Evolutionary conservation across 2,329 filamentous ascomycete genomes (phyloP), one percentile per base, ranked within the genome.

Genomic region (Dothideomycetes sp.): DNA sequence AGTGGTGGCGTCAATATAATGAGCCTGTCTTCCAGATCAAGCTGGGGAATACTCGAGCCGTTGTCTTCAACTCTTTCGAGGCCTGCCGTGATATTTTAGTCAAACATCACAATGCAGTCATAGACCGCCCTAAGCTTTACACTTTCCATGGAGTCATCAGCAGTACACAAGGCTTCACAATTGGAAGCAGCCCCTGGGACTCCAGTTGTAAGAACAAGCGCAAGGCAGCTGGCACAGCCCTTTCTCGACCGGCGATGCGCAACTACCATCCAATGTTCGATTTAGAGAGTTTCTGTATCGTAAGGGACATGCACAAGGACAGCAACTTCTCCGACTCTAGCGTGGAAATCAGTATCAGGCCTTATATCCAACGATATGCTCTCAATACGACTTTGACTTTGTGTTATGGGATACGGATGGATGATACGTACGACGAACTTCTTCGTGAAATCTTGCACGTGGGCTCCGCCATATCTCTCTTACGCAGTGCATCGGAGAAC

Each of bases 331-430:
- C 34, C 5, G 54, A 59, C 18, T 65, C 64, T 2, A 54, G 57
- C 4, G 41, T 62, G 0, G 68, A 71, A 47, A 59, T 71, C 35
- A 63, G 61, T 32, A 53, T 72, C 3, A 56, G 70, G 4, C 68
- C 68, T 0, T 73, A 73, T 44, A 67, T 74, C 22, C 70, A 73
- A 47, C 59, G 70, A 11, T 74, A 67, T 51, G 70, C 69, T 0
- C 57, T 74, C 7, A 74, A 73, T 52, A 73, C 70, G 0, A 73
- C 69, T 0, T 53, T 74, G 13, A 74, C 70, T 0, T 60, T 74
- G 1, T 73, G 68, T 49, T 74, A 74, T 37, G 70, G 70, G 0
- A 71, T 73, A 27, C 64, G 70, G 2, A 74, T 74, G 70, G 69
- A 73, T 49, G 62, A 57, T 4, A 66, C 72, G 0, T 71, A 70